phyloP scores from a whole-genome alignment of 768 basidiomycete species.

The Daedalea quercina region DNA sequence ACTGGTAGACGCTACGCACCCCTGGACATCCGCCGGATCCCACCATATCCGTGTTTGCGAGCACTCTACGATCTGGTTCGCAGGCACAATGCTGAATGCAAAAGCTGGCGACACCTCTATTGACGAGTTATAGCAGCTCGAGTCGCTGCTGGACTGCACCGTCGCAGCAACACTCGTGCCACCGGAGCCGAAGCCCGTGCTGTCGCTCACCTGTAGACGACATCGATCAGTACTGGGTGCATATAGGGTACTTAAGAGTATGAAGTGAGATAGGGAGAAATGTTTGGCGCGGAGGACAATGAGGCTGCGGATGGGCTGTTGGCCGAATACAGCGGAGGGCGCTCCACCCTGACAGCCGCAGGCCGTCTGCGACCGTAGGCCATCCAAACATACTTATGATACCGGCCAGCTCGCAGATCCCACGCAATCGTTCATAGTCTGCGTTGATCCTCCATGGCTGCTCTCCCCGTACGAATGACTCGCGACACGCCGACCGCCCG shows the following conservation, averaged over 20 bases:
- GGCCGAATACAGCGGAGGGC: no score
- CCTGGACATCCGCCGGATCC: slow-evolving; percentile 43
- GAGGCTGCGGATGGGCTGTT: no score
- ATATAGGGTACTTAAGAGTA: neutral
- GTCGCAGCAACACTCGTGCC: slow-evolving; percentile 65
- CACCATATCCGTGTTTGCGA: slow-evolving; percentile 59
- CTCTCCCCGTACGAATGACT: no score
- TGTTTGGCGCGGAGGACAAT: neutral
- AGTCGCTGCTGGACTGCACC: slow-evolving; percentile 44
- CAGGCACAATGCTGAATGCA: slow-evolving; percentile 53
- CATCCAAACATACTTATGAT: no score
- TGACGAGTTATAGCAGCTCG: slow-evolving; percentile 53
- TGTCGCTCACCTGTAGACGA: slow-evolving; percentile 46
- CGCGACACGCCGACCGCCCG: no score
- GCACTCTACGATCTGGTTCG: slow-evolving; percentile 64
- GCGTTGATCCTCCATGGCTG: no score
- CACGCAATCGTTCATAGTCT: no score
- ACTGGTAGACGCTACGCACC: slow-evolving; percentile 41
- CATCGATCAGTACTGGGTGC: neutral
- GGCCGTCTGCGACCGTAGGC: no score
- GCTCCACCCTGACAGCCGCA: no score
- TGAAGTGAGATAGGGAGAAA: neutral
- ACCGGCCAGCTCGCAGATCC: no score
- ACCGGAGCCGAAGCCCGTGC: slow-evolving; percentile 58
- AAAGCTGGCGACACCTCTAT: slow-evolving; percentile 45